Evolutionary conservation across 1,284 basidiomycete species (phyloP), one percentile per base, ranked within the genome.

Genomic region (Microbotryum intermedium): DNA sequence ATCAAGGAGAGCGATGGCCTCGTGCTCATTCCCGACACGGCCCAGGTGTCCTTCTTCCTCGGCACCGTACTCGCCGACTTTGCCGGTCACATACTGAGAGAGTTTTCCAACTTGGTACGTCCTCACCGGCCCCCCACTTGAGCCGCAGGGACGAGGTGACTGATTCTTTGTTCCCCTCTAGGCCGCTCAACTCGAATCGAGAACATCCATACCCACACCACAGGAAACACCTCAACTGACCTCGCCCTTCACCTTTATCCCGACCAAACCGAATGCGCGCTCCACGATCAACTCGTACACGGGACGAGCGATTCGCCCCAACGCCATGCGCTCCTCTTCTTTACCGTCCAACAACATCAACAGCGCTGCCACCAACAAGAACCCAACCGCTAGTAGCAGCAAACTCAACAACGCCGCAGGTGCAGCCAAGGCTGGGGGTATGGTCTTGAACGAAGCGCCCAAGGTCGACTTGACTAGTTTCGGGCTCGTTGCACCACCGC

Each of bases 41-140:
- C 87, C 70, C 88, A 87, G 76, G 84, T 82, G 72, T 61, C 48
- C 55, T 76, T 87, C 39, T 90, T 90, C 74, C 80, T 93, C 54
- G 85, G 86, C 30, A 88, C 87, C n/a, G 76, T 93, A 29, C 76
- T 94, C 50, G 88, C 88, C 18, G 88, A 90, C 70, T 76, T 93
- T 21, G 89, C 89, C 65, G 90, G 90, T 39, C 83, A 86, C 63
- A 83, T 93, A 50, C 78, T 94, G 30, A 82, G 83, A 39, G 88
- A 90, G 72, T 85, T 94, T 65, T 86, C 88, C 39, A 81, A 82
- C 47, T 74, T 92, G 77, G 76, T 75, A 55, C 53, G 75, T 67
- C 5, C 20, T 3, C 1, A 3, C 9, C 11, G 13, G n/a, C n/a
- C n/a, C n/a, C n/a, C n/a, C n/a, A n/a, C n/a, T n/a, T n/a, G n/a